A percentile compares a stretch with the other conserved stretches of the same genome.
phyloP scores from a whole-genome alignment of 371 early-diverging fungal species.

The Apophysomyces elegans region DNA sequence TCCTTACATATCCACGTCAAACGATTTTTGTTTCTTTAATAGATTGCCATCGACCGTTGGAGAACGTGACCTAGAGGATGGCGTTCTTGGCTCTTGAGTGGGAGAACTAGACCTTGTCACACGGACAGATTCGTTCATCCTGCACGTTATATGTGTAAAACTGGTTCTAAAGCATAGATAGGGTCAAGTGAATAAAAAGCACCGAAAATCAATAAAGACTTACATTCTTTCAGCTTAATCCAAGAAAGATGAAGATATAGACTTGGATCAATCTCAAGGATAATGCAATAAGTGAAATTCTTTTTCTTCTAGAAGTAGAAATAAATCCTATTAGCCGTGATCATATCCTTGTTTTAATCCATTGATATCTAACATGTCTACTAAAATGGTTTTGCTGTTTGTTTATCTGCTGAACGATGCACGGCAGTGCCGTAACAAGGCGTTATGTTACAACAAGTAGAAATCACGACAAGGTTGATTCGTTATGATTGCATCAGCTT shows the following conservation, averaged over 20 bases:
- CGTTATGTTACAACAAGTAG: neutral
- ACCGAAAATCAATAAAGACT: neutral
- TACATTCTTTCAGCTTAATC: neutral
- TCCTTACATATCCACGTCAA: neutral
- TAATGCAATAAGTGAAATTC: constrained; percentile 1
- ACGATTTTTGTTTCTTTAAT: neutral
- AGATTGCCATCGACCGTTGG: neutral
- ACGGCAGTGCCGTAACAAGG: neutral
- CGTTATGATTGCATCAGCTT: neutral
- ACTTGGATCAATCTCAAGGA: neutral
- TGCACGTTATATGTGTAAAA: neutral
- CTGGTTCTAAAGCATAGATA: neutral
- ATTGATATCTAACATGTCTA: constrained; percentile 5
- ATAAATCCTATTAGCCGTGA: constrained; percentile 7
- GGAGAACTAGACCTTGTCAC: constrained; percentile 11
- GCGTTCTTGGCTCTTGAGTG: constrained; percentile 2
- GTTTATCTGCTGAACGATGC: constrained; percentile 5
- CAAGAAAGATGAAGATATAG: neutral
- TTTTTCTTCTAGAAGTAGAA: neutral
- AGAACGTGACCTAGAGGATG: constrained; percentile 1
- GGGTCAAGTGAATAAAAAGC: neutral
- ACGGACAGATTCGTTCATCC: constrained; percentile 11
- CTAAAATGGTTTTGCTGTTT: neutral
- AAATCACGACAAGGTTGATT: constrained; percentile 6
- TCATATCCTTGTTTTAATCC: neutral